Conservation (phyloP, 2,329 filamentous ascomycete genomes). For the Fusarium coicis region DNA sequence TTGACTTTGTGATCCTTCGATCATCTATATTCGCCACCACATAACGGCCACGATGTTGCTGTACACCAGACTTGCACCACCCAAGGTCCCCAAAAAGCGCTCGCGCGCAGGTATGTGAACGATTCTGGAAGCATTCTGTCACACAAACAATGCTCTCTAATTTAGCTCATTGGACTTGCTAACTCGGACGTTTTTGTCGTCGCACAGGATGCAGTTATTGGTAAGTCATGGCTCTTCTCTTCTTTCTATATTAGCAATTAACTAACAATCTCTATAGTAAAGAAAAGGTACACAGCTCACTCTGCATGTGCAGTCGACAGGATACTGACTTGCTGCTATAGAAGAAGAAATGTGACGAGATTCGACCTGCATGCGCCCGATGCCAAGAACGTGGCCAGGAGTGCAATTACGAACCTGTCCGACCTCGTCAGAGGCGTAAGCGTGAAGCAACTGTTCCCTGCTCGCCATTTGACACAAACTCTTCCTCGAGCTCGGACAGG, state of each 20-base stretch:
- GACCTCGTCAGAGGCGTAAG: conserved; percentile 53
- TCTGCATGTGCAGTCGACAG: background rate
- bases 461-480: conserved; percentile 33
- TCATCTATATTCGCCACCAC: conserved; percentile 37
- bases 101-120: conserved; percentile 56
- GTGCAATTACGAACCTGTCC: conserved; percentile 62
- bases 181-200: conserved; percentile 13
- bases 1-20: conserved; percentile 36
- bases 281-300: conserved; percentile 56
- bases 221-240: conserved; percentile 49
- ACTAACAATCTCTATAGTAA: conserved; percentile 54
- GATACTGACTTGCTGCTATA: conserved; percentile 42
- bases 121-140: conserved; percentile 12
- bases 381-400: conserved; percentile 61
- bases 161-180: conserved; percentile 9
- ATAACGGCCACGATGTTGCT: conserved; percentile 59
- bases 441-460: conserved; percentile 39
- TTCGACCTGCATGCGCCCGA: conserved; percentile 61
- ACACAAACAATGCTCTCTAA: background rate
- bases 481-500: conserved; percentile 35
- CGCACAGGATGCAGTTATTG: conserved; percentile 62
- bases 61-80: conserved; percentile 66
- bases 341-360: conserved; percentile 70
- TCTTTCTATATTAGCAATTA: background rate
- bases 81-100: conserved; percentile 68